Base-by-base conservation (phyloP, 208 protist species). In the Leptomonas pyrrhocoris region DNA sequence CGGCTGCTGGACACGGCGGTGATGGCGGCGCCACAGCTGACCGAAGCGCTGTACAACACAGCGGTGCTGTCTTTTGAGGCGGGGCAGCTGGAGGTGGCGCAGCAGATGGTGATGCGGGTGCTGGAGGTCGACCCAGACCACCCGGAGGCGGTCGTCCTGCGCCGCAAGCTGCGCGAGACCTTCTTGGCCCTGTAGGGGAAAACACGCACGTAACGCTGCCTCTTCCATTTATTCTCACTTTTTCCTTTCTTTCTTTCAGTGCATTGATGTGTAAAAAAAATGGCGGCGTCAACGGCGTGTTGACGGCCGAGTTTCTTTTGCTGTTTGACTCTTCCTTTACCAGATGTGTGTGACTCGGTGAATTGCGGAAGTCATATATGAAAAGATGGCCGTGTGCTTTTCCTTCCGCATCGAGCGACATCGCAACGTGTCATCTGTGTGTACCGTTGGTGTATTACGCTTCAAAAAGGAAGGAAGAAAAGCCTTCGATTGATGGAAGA, bases 1-100 rank as follows among this genome's bases (percentile, higher is more conserved):
- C 79, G 79, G 36, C 81, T 91, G 57, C 83, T 99, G 31, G 54
- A 88, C 40, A 84, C 84, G 53, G 93, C 96, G 23, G 51, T 89
- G 27, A 69, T 77, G n/a, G 76, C 93, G 13, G 77, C 74, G n/a
- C 83, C 86, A 31, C 73, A 86, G 54, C 79, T 98, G 65, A 79
- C 85, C 42, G 97, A 99, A 80, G 88, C 95, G 19, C 76, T 97
- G 25, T 99, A 97, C 83, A 98, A 99, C 77, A 62, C 71, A 25
- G 97, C 85, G 8, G 74, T 97, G 36, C 43, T 96, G 42, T 64
- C 81, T 27, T 98, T 84, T 55, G 53, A 83, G 55, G 67, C 74
- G 9, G 94, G 94, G 7, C 80, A 97, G 58, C 77, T 97, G n/a
- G 92, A 97, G 67, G 70, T 87, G 73, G 74, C 88, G 21, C 83